Evolutionary conservation across 164 flowering plant genomes (phyloP).

Genomic region (Pachysandra terminalis): DNA sequence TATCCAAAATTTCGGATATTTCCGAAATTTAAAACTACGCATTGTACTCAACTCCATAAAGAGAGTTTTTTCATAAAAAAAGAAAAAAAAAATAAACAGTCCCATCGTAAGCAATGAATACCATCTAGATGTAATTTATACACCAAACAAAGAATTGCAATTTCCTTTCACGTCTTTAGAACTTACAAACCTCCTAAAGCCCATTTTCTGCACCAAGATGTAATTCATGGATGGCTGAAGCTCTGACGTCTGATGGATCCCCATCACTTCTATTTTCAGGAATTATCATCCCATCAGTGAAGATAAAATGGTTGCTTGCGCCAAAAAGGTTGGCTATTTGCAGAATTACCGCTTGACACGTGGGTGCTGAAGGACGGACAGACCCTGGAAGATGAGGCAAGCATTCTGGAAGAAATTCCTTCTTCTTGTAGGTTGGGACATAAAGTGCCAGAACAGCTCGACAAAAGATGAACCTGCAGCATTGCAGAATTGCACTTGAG

Average conservation of each 20-base stretch:
- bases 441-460: conserved; percentile 56
- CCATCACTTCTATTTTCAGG: conserved; percentile 21
- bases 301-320: conserved; percentile 43
- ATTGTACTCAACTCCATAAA: too few species aligned
- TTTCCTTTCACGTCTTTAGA: not conserved
- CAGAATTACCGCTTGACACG: conserved; percentile 39
- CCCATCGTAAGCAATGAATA: not conserved
- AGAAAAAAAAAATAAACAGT: too few species aligned
- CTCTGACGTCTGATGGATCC: not conserved
- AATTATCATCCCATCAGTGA: conserved; percentile 34
- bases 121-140: not conserved
- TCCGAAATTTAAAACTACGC: too few species aligned
- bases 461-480: conserved; percentile 76
- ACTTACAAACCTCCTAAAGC: not conserved
- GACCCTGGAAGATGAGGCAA: conserved; percentile 69
- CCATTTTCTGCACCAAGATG: conserved; percentile 13
- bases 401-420: conserved; percentile 68
- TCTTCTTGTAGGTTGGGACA: conserved; percentile 47
- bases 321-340: conserved; percentile 54
- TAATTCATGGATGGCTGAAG: conserved; percentile 1
- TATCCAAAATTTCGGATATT: too few species aligned
- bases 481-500: conserved; percentile 5
- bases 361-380: conserved; percentile 35
- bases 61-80: too few species aligned
- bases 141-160: not conserved